Evolutionary conservation across 768 basidiomycete species (phyloP).

Genomic region (Trametes cingulata): DNA sequence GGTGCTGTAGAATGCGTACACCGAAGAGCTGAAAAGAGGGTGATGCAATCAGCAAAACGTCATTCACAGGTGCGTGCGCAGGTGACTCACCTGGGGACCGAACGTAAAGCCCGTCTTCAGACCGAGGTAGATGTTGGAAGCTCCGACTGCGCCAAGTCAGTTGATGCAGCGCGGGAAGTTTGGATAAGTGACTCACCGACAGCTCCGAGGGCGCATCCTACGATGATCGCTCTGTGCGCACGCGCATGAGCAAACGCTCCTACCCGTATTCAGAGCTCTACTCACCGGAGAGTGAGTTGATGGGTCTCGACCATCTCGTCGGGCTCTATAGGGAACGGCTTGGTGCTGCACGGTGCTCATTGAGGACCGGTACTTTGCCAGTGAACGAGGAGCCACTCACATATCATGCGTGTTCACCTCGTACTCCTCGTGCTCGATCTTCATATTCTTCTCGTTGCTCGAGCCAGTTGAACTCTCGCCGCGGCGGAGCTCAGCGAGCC

Average conservation of each 20-base stretch:
- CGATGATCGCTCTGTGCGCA: constrained; percentile 14
- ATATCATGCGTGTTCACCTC: constrained; percentile 6
- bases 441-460: constrained; percentile 9
- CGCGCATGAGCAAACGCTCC: background rate
- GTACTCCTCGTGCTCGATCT: constrained; percentile 6
- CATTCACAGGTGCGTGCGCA: background rate
- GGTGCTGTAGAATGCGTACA: constrained; percentile 30
- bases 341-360: constrained; percentile 3
- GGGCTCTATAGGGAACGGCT: constrained; percentile 57
- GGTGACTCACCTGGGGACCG: constrained; percentile 45
- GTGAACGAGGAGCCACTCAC: background rate
- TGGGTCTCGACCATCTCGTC: constrained; percentile 48
- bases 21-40: constrained; percentile 45
- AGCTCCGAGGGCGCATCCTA: constrained; percentile 21
- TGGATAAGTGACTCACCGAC: constrained; percentile 16
- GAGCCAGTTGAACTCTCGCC: constrained; percentile 11
- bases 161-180: constrained; percentile 33
- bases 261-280: background rate
- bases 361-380: background rate
- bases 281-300: constrained; percentile 51
- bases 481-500: constrained; percentile 13
- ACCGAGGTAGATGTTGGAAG: constrained; percentile 68
- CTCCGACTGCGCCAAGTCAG: constrained; percentile 56
- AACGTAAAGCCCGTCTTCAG: constrained; percentile 71
- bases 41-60: background rate